These are phyloP conservation scores for Candida pini DNA, from an alignment of 805 yeast genomes.

Conservation along the genomic window DNA sequence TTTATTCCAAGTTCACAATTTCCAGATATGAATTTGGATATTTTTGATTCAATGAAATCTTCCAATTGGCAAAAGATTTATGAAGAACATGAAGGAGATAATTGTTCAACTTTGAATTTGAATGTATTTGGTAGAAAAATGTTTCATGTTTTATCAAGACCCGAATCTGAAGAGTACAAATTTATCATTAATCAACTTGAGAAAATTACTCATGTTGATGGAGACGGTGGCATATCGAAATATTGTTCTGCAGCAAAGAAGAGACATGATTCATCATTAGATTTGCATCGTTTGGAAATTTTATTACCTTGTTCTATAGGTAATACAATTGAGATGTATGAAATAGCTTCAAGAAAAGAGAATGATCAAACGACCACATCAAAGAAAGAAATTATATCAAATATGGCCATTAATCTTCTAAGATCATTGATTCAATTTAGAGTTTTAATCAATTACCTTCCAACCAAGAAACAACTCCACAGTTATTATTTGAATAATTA, in stretches of 20 bases:
- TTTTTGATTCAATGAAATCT: constrained; percentile 12
- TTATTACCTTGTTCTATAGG: constrained; percentile 30
- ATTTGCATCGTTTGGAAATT: constrained; percentile 9
- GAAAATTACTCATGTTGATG: too few species aligned
- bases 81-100: constrained; percentile 23
- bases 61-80: constrained; percentile 19
- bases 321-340: constrained; percentile 51
- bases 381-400: constrained; percentile 6
- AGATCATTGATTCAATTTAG: constrained; percentile 40
- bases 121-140: constrained; percentile 25
- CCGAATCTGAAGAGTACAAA: constrained; percentile 10
- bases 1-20: constrained; percentile 39
- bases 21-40: constrained; percentile 21
- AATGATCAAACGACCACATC: not conserved
- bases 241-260: constrained; percentile 6
- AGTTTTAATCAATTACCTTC: constrained; percentile 22
- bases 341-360: constrained; percentile 51
- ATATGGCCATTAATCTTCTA: constrained; percentile 26
- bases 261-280: too few species aligned
- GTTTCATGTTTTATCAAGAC: constrained; percentile 19
- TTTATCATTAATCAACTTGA: constrained; percentile 20
- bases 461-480: constrained; percentile 9
- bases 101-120: constrained; percentile 24
- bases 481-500: constrained; percentile 12
- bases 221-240: constrained; percentile 9